Conservation (phyloP, 768 basidiomycete species). For the Leccinum aurantiacum region DNA sequence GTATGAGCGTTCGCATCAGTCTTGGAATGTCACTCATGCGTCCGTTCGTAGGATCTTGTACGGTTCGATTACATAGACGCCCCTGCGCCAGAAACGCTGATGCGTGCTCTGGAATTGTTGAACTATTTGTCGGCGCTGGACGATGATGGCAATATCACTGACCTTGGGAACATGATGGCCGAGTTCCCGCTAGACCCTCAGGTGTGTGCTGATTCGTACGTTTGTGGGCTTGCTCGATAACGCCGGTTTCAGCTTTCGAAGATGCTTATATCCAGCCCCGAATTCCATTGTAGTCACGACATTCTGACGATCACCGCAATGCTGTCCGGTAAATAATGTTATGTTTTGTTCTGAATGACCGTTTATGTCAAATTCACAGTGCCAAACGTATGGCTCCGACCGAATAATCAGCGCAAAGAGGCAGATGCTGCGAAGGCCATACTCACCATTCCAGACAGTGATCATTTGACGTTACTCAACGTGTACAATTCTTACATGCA, state of each 20-base stretch:
- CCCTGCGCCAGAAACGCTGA: conserved; percentile 93
- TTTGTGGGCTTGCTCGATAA: neutral
- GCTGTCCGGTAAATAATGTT: conserved; percentile 70
- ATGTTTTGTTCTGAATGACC: neutral
- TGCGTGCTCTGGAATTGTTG: conserved; percentile 92
- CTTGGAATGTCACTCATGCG: neutral
- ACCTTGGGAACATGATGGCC: conserved; percentile 89
- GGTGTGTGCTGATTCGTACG: conserved; percentile 39
- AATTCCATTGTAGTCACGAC: conserved; percentile 96
- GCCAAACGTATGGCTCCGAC: conserved; percentile 93
- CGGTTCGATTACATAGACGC: conserved; percentile 89
- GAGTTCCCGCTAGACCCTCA: conserved; percentile 99
- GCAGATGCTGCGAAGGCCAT: conserved; percentile 90
- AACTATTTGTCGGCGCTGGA: conserved; percentile 92
- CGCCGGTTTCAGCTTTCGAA: conserved; percentile 61
- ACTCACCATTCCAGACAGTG: conserved; percentile 91
- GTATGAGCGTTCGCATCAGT: conserved; percentile 32
- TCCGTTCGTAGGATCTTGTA: conserved; percentile 61
- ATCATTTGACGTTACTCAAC: conserved; percentile 92
- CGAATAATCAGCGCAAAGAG: conserved; percentile 82
- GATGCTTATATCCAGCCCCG: conserved; percentile 90
- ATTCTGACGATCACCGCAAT: conserved; percentile 94
- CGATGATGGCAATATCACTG: conserved; percentile 89
- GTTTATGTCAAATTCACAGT: conserved; percentile 33
- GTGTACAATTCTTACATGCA: conserved; percentile 91